These are phyloP conservation scores for Cercophora sp. DNA, from an alignment of 495 filamentous ascomycete species.

Conservation along the genomic window DNA sequence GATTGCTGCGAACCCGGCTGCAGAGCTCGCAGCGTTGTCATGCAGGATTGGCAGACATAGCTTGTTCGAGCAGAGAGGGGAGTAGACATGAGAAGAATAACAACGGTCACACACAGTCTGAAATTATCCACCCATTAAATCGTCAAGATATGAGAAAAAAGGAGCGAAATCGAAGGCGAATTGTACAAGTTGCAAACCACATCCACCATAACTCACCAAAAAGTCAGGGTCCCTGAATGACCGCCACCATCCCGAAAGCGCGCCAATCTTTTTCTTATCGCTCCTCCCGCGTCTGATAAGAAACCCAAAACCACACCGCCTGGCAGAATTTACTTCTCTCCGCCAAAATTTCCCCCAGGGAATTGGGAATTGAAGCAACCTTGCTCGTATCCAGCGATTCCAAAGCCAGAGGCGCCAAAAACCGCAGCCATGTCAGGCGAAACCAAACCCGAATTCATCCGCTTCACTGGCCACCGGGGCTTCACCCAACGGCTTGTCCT, in stretches of 20 bases:
- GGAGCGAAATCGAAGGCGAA: neutral
- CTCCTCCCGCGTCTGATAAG: constrained; percentile 12
- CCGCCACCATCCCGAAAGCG: too few species aligned
- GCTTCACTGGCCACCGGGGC: constrained; percentile 76
- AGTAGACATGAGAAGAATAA: too few species aligned
- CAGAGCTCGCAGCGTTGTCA: constrained; percentile 20
- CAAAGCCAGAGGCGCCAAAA: neutral
- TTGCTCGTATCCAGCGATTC: neutral
- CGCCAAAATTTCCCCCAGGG: constrained; percentile 27
- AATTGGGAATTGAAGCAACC: constrained; percentile 6
- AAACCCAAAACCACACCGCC: constrained; percentile 30
- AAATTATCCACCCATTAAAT: neutral
- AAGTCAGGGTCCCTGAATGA: too few species aligned
- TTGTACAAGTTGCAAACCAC: neutral
- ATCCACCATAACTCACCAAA: too few species aligned
- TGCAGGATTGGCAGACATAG: constrained; percentile 35
- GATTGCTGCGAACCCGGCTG: constrained; percentile 12
- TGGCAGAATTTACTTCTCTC: constrained; percentile 27
- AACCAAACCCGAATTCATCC: constrained; percentile 48
- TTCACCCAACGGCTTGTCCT: constrained; percentile 84
- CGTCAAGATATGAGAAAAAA: neutral
- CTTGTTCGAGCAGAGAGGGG: constrained; percentile 23
- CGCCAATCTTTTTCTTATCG: constrained; percentile 29
- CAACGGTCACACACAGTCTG: too few species aligned
- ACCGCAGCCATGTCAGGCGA: constrained; percentile 35